These are phyloP conservation scores for Prunus fruticosa DNA, from an alignment of 306 rosid species.

Conservation along the genomic window DNA sequence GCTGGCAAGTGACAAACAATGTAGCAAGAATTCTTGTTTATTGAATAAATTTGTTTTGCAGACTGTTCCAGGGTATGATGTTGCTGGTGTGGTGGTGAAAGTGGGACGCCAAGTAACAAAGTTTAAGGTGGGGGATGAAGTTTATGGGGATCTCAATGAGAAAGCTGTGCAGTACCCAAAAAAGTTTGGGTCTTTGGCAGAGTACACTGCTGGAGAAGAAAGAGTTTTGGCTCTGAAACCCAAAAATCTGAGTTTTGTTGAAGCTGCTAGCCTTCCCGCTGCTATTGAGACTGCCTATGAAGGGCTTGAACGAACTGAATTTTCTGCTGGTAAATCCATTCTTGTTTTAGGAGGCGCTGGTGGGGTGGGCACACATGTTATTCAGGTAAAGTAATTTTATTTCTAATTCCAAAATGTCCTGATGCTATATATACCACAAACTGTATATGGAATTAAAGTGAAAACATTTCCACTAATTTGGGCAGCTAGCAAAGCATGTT, in stretches of 20 bases:
- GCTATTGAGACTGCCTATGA: constrained; percentile 64
- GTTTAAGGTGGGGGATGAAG: constrained; percentile 71
- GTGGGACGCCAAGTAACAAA: constrained; percentile 58
- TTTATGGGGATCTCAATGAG: constrained; percentile 58
- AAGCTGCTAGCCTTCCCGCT: constrained; percentile 79
- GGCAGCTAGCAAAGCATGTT: constrained; percentile 64
- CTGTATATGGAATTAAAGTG: neutral
- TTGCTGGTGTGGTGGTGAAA: constrained; percentile 68
- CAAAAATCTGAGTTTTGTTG: constrained; percentile 53
- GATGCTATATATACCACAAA: no score
- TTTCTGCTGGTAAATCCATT: constrained; percentile 54
- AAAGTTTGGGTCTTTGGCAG: constrained; percentile 56
- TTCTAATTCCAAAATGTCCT: neutral
- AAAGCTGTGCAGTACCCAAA: constrained; percentile 30
- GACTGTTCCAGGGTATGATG: constrained; percentile 63
- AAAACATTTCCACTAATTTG: neutral
- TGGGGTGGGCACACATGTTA: constrained; percentile 55
- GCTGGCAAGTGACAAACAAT: no score
- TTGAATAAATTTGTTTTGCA: neutral
- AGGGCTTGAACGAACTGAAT: constrained; percentile 45
- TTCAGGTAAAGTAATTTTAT: constrained; percentile 47
- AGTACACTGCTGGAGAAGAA: constrained; percentile 68
- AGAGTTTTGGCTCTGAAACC: constrained; percentile 61
- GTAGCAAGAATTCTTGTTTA: no score
- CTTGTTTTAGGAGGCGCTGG: constrained; percentile 82